Percentiles rank a stretch among this genome's conserved stretches.
Conservation (phyloP, 2,329 filamentous ascomycete genomes). For the Diaporthe citri region DNA sequence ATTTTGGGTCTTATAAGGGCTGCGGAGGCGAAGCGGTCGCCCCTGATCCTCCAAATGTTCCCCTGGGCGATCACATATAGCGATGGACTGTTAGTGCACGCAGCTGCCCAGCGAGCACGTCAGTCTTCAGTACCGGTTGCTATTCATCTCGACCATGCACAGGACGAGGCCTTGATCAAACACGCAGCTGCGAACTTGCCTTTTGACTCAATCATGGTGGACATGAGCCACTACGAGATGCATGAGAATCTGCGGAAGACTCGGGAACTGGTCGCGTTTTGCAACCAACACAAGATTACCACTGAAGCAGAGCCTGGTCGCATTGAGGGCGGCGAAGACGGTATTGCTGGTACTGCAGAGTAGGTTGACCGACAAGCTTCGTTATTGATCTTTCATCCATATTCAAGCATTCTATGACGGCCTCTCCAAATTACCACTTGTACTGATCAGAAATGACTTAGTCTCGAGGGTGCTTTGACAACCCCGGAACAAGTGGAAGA, state of each 20-base stretch:
- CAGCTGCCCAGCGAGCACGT: conserved; percentile 63
- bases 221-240: conserved; percentile 81
- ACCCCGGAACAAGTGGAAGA: conserved; percentile 72
- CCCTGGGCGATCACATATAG: conserved; percentile 77
- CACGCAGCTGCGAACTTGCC: conserved; percentile 64
- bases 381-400: not conserved
- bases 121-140: conserved; percentile 66
- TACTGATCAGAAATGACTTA: not conserved
- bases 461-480: conserved; percentile 70
- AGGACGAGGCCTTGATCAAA: conserved; percentile 67
- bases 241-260: conserved; percentile 77
- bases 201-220: conserved; percentile 80
- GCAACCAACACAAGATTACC: conserved; percentile 74
- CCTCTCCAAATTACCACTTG: not conserved
- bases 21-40: conserved; percentile 67
- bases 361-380: not conserved
- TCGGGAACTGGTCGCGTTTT: conserved; percentile 71
- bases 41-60: conserved; percentile 77
- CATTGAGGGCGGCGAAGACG: conserved; percentile 77
- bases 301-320: conserved; percentile 79
- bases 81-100: conserved; percentile 62
- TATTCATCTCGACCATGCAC: conserved; percentile 73
- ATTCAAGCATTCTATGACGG: not conserved
- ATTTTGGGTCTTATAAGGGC: conserved; percentile 65
- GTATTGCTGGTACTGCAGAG: conserved; percentile 72